Base-by-base conservation (phyloP, 129 eudicot species). In the Smallanthus sonchifolius region DNA sequence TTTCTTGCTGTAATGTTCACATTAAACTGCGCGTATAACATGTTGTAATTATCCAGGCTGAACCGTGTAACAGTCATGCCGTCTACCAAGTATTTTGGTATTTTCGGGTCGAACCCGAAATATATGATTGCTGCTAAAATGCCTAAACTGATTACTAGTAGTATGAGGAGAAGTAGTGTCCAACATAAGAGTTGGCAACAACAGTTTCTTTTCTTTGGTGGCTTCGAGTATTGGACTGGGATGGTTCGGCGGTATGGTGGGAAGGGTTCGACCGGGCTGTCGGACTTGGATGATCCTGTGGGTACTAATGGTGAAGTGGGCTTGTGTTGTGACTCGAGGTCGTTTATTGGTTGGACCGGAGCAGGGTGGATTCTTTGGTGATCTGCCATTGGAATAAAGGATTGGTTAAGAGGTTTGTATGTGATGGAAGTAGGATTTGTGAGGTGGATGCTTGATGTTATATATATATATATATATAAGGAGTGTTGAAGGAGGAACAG, bases 1-100 rank as follows among this genome's bases (percentile, higher is more conserved):
- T 92, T 92, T 67, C 87, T 77, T 0, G 98, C 84, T 0, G 96
- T 92, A 74, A 92, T 76, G 82, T 89, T 87, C n/a, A 92, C 90
- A 42, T 83, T 65, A 74, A 92, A 87, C 39, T 88, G 81, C 10
- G 98, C 92, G n/a, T 81, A 78, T 35, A 92, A 72, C 82, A 82
- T 84, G 69, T 57, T 81, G 40, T 86, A 85, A 54, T 16, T 75
- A 61, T 79, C 74, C 37, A 74, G 49, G 60, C 61, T 65, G 68
- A 92, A 87, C 61, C 84, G 87, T 5, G 90, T 78, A n/a, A 92
- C 73, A 34, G 77, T 51, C 79, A 92, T 65, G n/a, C 86, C 69
- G 76, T 87, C 92, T 3, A 92, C 83, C 0, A 96, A 92, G 83
- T 89, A 92, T 8, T 83, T 83, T 3, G 98, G 96, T 28, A 83